Conservation (phyloP, 148 eudicot genomes). For the Nepenthes gracilis region DNA sequence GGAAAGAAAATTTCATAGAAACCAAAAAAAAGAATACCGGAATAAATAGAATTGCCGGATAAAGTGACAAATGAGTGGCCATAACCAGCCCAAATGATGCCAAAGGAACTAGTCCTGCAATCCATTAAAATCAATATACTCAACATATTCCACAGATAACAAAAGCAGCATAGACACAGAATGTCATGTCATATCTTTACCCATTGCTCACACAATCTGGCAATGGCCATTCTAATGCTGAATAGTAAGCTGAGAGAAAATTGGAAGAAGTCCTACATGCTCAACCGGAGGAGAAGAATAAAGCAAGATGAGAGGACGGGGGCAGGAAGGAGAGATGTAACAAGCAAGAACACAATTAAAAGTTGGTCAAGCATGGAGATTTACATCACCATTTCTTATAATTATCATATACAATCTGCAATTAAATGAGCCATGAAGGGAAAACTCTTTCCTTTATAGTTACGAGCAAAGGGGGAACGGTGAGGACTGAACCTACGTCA, state of each 20-base stretch:
- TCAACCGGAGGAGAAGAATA: no score
- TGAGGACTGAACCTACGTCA: no score
- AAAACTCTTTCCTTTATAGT: no score
- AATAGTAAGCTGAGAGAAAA: no score
- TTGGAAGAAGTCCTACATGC: no score
- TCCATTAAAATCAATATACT: slow-evolving; percentile 13
- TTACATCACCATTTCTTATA: neutral
- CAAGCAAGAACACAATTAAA: neutral
- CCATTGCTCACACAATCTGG: neutral
- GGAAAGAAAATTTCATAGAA: slow-evolving; percentile 5
- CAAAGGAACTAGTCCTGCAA: slow-evolving; percentile 62
- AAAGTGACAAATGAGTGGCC: slow-evolving; percentile 85
- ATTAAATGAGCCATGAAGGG: neutral
- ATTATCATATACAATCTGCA: neutral
- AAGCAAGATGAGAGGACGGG: neutral
- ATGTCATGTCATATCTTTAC: neutral
- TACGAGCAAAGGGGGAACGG: no score
- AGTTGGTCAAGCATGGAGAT: neutral
- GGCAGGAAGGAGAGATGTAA: neutral
- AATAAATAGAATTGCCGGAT: slow-evolving; percentile 63
- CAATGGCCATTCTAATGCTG: neutral
- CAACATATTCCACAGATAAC: neutral
- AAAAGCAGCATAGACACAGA: neutral
- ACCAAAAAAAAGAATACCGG: slow-evolving; percentile 49
- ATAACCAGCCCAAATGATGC: slow-evolving; percentile 93